Conservation (phyloP, 2,329 filamentous ascomycete genomes). For the Cercospora sp. region DNA sequence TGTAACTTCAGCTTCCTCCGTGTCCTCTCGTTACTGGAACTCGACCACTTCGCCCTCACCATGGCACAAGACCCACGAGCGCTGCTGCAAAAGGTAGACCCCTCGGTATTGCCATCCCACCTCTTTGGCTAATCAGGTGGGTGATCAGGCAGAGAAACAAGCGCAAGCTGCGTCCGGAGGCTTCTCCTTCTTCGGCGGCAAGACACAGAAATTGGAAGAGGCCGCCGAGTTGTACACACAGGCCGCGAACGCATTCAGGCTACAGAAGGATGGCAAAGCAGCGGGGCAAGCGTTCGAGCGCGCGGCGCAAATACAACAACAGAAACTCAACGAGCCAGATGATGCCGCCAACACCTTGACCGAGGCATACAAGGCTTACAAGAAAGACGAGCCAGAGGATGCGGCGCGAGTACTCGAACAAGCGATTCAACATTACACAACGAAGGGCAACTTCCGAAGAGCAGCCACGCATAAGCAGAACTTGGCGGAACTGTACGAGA, state of each 20-base stretch:
- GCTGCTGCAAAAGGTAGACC: conserved; percentile 71
- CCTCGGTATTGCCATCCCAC: conserved; percentile 11
- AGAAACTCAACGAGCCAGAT: conserved; percentile 84
- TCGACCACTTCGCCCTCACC: neutral
- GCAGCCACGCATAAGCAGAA: conserved; percentile 90
- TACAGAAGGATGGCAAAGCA: conserved; percentile 82
- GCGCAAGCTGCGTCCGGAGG: conserved; percentile 72
- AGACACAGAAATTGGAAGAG: conserved; percentile 84
- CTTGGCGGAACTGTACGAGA: conserved; percentile 81
- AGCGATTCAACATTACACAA: conserved; percentile 82
- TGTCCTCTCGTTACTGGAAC: neutral
- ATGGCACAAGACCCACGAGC: conserved; percentile 79
- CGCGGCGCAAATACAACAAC: conserved; percentile 76
- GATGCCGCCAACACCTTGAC: conserved; percentile 85
- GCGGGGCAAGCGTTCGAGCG: conserved; percentile 83
- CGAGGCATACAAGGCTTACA: conserved; percentile 94
- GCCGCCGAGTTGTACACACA: conserved; percentile 85
- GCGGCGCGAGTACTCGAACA: conserved; percentile 77
- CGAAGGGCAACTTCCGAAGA: conserved; percentile 85
- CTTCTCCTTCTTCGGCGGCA: conserved; percentile 86
- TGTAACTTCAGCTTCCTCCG: neutral
- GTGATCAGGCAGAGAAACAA: conserved; percentile 77
- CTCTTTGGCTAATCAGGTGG: conserved; percentile 4
- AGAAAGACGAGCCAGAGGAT: conserved; percentile 78
- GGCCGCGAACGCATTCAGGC: conserved; percentile 87